These are phyloP conservation scores for Cyberlindnera mrakii DNA, from an alignment of 805 yeast species.

Conservation along the genomic window DNA sequence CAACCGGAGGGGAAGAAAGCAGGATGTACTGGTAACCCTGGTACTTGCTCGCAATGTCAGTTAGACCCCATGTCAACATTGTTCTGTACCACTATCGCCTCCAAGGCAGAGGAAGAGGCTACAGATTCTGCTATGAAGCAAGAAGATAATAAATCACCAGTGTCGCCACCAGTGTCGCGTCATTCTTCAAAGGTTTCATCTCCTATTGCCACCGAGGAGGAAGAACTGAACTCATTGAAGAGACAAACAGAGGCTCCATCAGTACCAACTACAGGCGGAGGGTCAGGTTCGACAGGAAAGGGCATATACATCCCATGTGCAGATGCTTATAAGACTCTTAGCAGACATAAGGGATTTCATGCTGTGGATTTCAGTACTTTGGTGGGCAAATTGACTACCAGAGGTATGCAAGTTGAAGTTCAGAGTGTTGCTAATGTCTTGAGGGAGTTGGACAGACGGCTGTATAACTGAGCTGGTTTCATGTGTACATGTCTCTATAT, in stretches of 20 bases:
- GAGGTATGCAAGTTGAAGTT: slow-evolving; percentile 91
- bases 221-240: slow-evolving; percentile 20
- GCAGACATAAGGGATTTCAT: slow-evolving; percentile 73
- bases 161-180: slow-evolving; percentile 22
- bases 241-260: slow-evolving; percentile 6
- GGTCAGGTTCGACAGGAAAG: slow-evolving; percentile 10
- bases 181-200: slow-evolving; percentile 24
- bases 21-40: slow-evolving; percentile 83
- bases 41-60: slow-evolving; percentile 79
- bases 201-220: slow-evolving; percentile 18
- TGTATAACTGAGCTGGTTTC: slow-evolving; percentile 12
- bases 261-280: slow-evolving; percentile 5
- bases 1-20: slow-evolving; percentile 11
- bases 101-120: slow-evolving; percentile 26
- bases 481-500: not conserved
- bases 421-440: slow-evolving; percentile 81
- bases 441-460: slow-evolving; percentile 65
- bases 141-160: slow-evolving; percentile 21
- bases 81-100: slow-evolving; percentile 82
- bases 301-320: slow-evolving; percentile 77
- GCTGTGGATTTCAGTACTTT: slow-evolving; percentile 67
- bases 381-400: slow-evolving; percentile 68
- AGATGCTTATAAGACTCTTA: slow-evolving; percentile 83
- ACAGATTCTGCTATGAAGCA: not conserved
- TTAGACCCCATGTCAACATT: slow-evolving; percentile 81